Base-by-base conservation (phyloP, 805 yeast species). In the Sugiyamaella chiloensis region DNA sequence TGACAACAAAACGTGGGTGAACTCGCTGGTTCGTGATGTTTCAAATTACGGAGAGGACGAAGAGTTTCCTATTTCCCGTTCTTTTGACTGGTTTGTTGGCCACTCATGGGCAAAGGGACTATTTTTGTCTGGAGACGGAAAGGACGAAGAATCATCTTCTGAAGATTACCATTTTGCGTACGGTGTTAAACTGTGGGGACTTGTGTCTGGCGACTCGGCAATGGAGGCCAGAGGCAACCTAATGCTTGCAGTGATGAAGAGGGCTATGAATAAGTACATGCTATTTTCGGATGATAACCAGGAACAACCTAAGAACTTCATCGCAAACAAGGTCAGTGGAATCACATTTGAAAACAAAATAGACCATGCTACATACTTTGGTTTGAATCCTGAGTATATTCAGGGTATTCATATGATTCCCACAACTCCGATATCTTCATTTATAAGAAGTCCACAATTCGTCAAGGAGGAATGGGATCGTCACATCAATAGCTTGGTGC, bases 371-470 rank as follows among this genome's bases (percentile, higher is more conserved):
- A 85, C 91, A 2, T 85, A 78, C 60, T 85, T 85, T 58, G 90
- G 90, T 2, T 64, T 71, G 50, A 71, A 78, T 50, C 64, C 69
- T 27, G 84, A 83, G 62, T 85, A 79, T 60, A 83, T 83, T 40
- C 88, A 85, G 59, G 93, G 93, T 4, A 85, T 85, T 48, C 89
- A 85, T 59, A 85, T 85, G 90, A 63, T 85, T 26, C 91, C 91
- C 20, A 66, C 80, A 26, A 82, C 87, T 0, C 85, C 87, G 1
- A 71, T 73, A 11, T 76, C 84, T 16, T 71, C 80, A 1, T 74
- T 68, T 48, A 70, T 82, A 24, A 70, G 89, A 52, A 60, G 66
- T 16, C 69, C 79, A 4, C 58, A 60, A 11, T 79, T 76, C 61
- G 78, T 73, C 11, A 45, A 59, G 40, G 70, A 77, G 60, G 83